These are phyloP conservation scores for Caryopteris hybrid DNA, from an alignment of 305 asterid species.

Conservation along the genomic window DNA sequence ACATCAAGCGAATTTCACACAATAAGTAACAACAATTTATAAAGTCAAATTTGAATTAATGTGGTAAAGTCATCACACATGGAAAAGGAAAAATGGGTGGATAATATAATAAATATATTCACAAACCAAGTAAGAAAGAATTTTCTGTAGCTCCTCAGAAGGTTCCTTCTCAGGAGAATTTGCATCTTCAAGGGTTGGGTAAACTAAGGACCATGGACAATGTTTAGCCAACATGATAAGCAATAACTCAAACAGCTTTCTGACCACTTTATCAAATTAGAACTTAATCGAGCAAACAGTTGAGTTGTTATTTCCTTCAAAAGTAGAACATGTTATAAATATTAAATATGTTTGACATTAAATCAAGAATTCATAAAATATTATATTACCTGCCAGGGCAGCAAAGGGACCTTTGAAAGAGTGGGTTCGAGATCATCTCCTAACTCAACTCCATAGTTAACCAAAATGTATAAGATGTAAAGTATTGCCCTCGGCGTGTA, in stretches of 20 bases:
- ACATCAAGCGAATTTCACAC: neutral
- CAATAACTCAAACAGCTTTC: constrained; percentile 81
- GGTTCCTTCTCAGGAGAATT: constrained; percentile 81
- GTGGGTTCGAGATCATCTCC: constrained; percentile 79
- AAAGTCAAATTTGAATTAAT: neutral
- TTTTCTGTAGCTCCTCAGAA: constrained; percentile 84
- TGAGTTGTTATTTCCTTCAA: constrained; percentile 96
- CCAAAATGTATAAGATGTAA: constrained; percentile 78
- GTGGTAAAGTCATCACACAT: constrained; percentile 11
- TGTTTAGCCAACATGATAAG: constrained; percentile 86
- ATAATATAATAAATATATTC: constrained; percentile 21
- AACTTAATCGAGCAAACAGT: constrained; percentile 89
- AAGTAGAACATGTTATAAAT: constrained; percentile 35
- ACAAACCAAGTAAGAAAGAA: constrained; percentile 89
- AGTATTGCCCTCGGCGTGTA: constrained; percentile 84
- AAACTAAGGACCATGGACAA: constrained; percentile 92
- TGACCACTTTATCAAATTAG: constrained; percentile 84
- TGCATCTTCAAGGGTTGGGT: constrained; percentile 96
- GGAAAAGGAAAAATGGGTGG: neutral
- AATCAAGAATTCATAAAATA: constrained; percentile 21
- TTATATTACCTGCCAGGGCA: constrained; percentile 92
- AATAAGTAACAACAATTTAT: neutral
- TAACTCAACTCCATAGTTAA: constrained; percentile 88
- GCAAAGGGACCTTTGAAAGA: constrained; percentile 81
- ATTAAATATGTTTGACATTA: constrained; percentile 15